These are phyloP conservation scores for Danielia oregonensis DNA, from an alignment of 805 yeast species.

Conservation along the genomic window DNA sequence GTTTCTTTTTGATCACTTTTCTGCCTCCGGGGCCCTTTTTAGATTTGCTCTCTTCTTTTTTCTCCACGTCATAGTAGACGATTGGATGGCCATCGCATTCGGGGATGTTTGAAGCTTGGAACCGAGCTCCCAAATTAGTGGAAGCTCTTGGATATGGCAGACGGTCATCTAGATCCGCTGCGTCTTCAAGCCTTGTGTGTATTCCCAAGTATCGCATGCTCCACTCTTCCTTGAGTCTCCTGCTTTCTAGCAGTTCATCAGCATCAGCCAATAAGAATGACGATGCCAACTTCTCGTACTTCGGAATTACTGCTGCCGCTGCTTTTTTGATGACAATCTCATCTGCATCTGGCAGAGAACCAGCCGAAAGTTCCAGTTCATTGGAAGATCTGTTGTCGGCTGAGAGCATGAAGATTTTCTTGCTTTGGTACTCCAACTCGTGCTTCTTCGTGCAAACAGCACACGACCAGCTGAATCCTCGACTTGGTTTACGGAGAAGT, in stretches of 20 bases:
- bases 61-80: conserved; percentile 54
- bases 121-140: conserved; percentile 68
- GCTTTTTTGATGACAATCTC: conserved; percentile 7
- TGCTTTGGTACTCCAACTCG: conserved; percentile 42
- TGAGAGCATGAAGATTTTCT: conserved; percentile 37
- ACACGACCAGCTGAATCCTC: conserved; percentile 92
- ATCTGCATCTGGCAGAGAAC: conserved; percentile 6
- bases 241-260: conserved; percentile 34
- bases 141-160: conserved; percentile 75
- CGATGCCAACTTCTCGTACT: conserved; percentile 55
- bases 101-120: conserved; percentile 64
- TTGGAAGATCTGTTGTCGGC: conserved; percentile 41
- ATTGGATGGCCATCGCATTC: conserved; percentile 62
- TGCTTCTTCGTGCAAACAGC: conserved; percentile 66
- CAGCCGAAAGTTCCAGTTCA: conserved; percentile 27
- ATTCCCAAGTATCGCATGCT: conserved; percentile 74
- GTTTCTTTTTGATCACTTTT: conserved; percentile 14
- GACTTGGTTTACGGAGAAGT: conserved; percentile 66
- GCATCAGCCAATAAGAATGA: conserved; percentile 49
- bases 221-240: conserved; percentile 72
- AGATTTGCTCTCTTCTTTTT: conserved; percentile 4
- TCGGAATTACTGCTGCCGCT: conserved; percentile 38
- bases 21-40: conserved; percentile 12
- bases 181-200: conserved; percentile 71
- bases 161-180: conserved; percentile 70